Evolutionary conservation across 495 filamentous ascomycete genomes (phyloP), one percentile per base, ranked within the genome.

Genomic region (Penicillium waksmanii): DNA sequence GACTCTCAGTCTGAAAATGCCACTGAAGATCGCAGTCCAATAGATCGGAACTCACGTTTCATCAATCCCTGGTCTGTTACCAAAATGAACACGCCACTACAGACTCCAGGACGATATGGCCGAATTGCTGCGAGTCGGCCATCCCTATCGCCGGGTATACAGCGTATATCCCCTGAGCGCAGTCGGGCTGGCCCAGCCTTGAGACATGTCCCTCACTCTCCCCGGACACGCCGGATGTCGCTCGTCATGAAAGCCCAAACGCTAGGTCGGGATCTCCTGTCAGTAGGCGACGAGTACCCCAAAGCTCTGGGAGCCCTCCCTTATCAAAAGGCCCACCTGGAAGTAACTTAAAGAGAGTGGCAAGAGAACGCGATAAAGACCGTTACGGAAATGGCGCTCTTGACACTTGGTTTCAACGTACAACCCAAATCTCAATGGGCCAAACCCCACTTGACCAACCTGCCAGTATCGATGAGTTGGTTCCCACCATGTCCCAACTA

Each of bases 371-470:
- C 6, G 71, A 73, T 40, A 55, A 62, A 48, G 73, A 75, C 25
- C 67, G 68, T 5, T 76, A 76, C 51, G 74, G 71, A 1, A 79
- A 76, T 44, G 77, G 73, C 17, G 64, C 75, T 19, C 64, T 80
- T 0, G 77, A 80, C 52, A 74, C 73, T 12, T 77, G 68, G 75
- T 77, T 80, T 42, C 58, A 62, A 8, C 73, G 60, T 4, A 69
- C 65, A 0, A 72, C 70, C 1, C 70, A 73, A 35, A 52, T 47
- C 0, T 55, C 66, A 1, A 48, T 68, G 13, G 13, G 52, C 1
- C 56, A 54, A 42, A 42, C 15, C 1, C 10, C 58, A 3, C 5
- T 35, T 10, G 53, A 63, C 3, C 27, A 56, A 15, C 21, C 13
- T 11, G 2, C 21, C 1, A 23, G 19, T 10, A 56, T 61, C 34